Percentiles rank a stretch among this genome's conserved stretches.
These are phyloP conservation scores for Fusarium compactum DNA, from an alignment of 2,329 filamentous ascomycete species.

Conservation along the genomic window DNA sequence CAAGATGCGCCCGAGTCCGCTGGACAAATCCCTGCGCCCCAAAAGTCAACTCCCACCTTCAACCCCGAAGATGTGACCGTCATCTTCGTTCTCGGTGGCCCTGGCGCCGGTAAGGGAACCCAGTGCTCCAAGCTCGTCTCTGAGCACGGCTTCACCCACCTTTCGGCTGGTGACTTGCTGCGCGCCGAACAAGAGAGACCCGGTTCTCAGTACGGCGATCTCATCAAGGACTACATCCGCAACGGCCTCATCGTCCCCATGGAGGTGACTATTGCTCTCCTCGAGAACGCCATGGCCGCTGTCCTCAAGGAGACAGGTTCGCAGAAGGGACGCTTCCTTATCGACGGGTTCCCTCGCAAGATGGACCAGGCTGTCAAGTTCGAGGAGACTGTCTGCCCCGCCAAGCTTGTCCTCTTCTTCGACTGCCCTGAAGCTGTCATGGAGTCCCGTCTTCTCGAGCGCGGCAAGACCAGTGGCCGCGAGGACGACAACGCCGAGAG, in stretches of 20 bases:
- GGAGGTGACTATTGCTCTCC: conserved; percentile 93
- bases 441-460: conserved; percentile 84
- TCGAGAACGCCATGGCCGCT: conserved; percentile 92
- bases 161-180: conserved; percentile 92
- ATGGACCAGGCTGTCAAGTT: conserved; percentile 97
- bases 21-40: conserved; percentile 57
- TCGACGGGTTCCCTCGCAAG: conserved; percentile 91
- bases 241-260: conserved; percentile 98
- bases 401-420: conserved; percentile 90
- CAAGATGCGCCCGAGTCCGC: conserved; percentile 33
- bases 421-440: conserved; percentile 93
- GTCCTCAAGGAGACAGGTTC: conserved; percentile 65
- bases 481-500: conserved; percentile 94
- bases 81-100: conserved; percentile 94
- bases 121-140: conserved; percentile 90
- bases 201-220: conserved; percentile 87
- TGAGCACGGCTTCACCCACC: conserved; percentile 91
- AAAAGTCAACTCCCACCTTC: conserved; percentile 75
- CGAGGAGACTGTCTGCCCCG: conserved; percentile 87
- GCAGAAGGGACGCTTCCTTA: conserved; percentile 77
- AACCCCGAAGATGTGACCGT: conserved; percentile 84
- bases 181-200: conserved; percentile 91
- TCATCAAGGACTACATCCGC: conserved; percentile 94
- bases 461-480: conserved; percentile 92
- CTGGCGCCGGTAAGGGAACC: conserved; percentile 95